Conservation (phyloP, 148 eudicot species). For the Amaranthus cruentus region DNA sequence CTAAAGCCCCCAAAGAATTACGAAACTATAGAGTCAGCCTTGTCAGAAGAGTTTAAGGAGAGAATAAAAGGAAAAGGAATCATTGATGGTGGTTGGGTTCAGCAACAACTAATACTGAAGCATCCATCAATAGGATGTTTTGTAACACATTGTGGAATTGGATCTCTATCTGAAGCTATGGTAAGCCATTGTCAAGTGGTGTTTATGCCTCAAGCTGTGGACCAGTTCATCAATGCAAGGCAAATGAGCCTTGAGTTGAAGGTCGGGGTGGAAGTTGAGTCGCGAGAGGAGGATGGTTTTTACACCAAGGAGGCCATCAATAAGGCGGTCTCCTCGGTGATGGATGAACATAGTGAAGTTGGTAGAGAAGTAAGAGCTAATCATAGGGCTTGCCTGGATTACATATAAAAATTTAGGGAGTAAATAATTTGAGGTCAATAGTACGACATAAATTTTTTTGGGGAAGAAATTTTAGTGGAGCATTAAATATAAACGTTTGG, state of each 20-base stretch:
- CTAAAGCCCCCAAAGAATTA: slow-evolving; percentile 29
- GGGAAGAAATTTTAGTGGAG: no score
- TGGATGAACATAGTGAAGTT: slow-evolving; percentile 19
- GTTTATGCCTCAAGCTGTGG: slow-evolving; percentile 31
- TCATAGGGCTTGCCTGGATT: neutral
- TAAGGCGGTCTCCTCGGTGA: slow-evolving; percentile 18
- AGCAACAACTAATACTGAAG: slow-evolving; percentile 34
- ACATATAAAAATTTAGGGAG: no score
- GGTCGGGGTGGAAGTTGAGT: slow-evolving; percentile 23
- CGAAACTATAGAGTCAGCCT: slow-evolving; percentile 31
- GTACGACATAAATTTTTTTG: no score
- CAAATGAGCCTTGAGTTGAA: slow-evolving; percentile 20
- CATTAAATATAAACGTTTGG: no score
- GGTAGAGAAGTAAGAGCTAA: slow-evolving; percentile 15
- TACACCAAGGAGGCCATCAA: neutral
- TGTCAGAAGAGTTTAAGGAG: slow-evolving; percentile 36
- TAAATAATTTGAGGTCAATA: no score
- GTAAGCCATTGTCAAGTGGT: slow-evolving; percentile 27
- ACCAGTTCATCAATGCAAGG: slow-evolving; percentile 36
- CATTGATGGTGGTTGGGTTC: slow-evolving; percentile 46
- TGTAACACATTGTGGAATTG: slow-evolving; percentile 43
- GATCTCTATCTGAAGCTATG: slow-evolving; percentile 40
- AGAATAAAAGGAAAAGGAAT: slow-evolving; percentile 38
- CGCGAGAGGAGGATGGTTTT: slow-evolving; percentile 8
- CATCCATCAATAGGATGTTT: slow-evolving; percentile 49